Conservation (phyloP, 2,329 filamentous ascomycete genomes). For the Colletotrichum caudatum region DNA sequence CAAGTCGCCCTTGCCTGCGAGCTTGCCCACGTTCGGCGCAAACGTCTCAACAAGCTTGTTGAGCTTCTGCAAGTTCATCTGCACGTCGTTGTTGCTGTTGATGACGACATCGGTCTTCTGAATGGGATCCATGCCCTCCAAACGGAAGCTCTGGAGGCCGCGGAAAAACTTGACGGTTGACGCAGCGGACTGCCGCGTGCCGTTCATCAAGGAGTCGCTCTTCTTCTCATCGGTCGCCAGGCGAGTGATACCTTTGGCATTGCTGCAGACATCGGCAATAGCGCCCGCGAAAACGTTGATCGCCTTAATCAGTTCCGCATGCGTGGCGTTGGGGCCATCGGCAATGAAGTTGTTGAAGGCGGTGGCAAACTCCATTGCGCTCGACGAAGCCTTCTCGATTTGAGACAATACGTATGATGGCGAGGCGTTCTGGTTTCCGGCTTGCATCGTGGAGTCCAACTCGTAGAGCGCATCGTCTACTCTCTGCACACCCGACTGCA, state of each 20-base stretch:
- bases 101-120: constrained; percentile 98
- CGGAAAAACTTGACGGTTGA: constrained; percentile 96
- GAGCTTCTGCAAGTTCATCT: constrained; percentile 91
- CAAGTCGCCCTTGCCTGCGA: constrained; percentile 85
- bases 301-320: constrained; percentile 92
- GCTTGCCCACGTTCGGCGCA: constrained; percentile 86
- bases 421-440: constrained; percentile 97
- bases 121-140: constrained; percentile 89
- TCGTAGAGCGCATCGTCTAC: constrained; percentile 98
- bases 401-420: constrained; percentile 95
- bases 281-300: constrained; percentile 92
- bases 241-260: constrained; percentile 93
- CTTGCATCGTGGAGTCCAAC: constrained; percentile 97
- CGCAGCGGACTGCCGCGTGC: constrained; percentile 85
- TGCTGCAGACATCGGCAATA: constrained; percentile 92
- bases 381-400: constrained; percentile 95
- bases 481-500: constrained; percentile 91
- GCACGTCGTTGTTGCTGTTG: constrained; percentile 96
- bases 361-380: constrained; percentile 96
- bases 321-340: constrained; percentile 90
- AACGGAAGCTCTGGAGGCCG: constrained; percentile 89
- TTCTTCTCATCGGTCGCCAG: constrained; percentile 97
- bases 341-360: constrained; percentile 99
- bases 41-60: constrained; percentile 95
- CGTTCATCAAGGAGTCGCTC: constrained; percentile 84